A percentile compares a stretch with the other conserved stretches of the same genome.
These are phyloP conservation scores for Schoenoplectus tabernaemontani DNA, from an alignment of 202 grass and related monocot species.

Conservation along the genomic window DNA sequence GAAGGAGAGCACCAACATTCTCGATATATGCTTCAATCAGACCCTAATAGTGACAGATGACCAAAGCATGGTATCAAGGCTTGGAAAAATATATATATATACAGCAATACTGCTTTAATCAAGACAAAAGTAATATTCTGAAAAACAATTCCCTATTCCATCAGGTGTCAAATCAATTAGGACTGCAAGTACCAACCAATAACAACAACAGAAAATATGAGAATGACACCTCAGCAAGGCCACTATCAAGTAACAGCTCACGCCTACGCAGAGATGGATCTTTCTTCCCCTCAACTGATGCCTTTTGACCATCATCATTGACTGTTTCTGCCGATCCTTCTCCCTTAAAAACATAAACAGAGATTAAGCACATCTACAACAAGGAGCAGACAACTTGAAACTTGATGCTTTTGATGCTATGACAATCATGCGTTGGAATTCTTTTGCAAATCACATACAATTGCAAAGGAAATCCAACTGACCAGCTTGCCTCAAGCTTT, in stretches of 20 bases:
- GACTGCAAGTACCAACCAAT: not conserved
- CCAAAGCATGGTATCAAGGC: not conserved
- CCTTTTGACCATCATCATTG: constrained; percentile 31
- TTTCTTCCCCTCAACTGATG: constrained; percentile 59
- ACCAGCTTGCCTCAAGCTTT: not conserved
- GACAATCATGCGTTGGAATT: not conserved
- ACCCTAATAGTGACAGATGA: constrained; percentile 26
- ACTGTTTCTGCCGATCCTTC: constrained; percentile 36
- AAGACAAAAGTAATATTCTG: constrained; percentile 6
- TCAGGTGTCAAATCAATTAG: not conserved
- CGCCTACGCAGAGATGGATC: constrained; percentile 54
- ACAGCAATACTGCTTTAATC: not conserved
- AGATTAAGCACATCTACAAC: constrained; percentile 7
- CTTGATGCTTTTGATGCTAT: not conserved
- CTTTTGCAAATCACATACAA: not conserved
- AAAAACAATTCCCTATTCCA: not conserved
- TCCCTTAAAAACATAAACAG: constrained; percentile 33
- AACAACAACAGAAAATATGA: not conserved
- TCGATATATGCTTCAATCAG: constrained; percentile 46
- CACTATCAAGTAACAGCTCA: constrained; percentile 74
- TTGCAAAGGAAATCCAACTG: constrained; percentile 1
- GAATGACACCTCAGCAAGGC: constrained; percentile 64
- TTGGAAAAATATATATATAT: not conserved
- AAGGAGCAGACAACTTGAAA: not conserved
- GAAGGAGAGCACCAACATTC: constrained; percentile 55